Base-by-base conservation (phyloP, 768 basidiomycete species). In the Exidia glandulosa region DNA sequence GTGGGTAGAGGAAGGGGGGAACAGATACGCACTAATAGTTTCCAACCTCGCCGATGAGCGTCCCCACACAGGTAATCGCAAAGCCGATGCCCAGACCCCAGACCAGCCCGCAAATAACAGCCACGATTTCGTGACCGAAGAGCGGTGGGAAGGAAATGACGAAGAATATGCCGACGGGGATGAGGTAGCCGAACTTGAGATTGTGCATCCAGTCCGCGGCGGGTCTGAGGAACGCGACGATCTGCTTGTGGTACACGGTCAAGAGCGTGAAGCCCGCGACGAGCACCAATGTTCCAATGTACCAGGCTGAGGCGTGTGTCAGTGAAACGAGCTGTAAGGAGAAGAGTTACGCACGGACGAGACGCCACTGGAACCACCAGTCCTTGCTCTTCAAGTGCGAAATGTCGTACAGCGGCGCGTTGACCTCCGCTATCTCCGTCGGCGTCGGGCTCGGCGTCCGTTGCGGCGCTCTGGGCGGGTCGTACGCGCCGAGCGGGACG, bases 121-220 rank as follows among this genome's bases (percentile, higher is more conserved):
- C 89, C 41, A 95, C 77, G 59, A 95, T 88, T 77, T 95, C 94
- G 63, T 95, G 93, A 4, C 94, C 94, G 66, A 94, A 94, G 19
- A 95, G 81, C n/a, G 91, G 91, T 60, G 91, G 91, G 68, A 94
- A 92, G 0, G 90, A 91, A 31, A 94, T 81, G 62, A 94, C 77
- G 68, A 93, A 91, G 34, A 93, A 76, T 57, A 93, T 75, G 47
- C 71, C 89, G 58, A 94, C 88, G 1, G 91, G 90, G 31, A 93
- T 87, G 3, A 84, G 67, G 84, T 84, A 91, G 32, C 88, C 90
- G 58, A 72, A 75, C 30, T 73, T 68, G 13, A 85, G 60, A 2
- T n/a, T n/a, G 64, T 86, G 80, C 65, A 91, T 72, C 81, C 81
- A 83, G 32, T 77, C 74, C 0, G 88, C 85, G 4, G 78, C 76